phyloP scores from a whole-genome alignment of 768 basidiomycete species.

The Pleurotus djamor region DNA sequence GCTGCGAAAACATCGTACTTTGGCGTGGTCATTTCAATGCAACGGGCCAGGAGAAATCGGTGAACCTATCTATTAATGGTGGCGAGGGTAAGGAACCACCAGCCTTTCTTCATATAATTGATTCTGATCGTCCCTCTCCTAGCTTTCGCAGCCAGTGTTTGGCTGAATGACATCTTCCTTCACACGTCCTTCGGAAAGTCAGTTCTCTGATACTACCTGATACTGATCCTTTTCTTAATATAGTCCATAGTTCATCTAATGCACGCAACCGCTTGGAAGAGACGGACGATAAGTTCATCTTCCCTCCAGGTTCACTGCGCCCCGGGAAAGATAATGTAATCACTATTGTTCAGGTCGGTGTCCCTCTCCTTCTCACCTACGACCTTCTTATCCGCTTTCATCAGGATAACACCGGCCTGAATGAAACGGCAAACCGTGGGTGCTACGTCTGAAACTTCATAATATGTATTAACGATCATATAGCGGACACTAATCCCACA shows the following conservation, averaged over 20 bases:
- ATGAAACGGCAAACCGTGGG: slow-evolving; percentile 56
- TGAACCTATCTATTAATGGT: slow-evolving; percentile 79
- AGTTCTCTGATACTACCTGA: slow-evolving; percentile 15
- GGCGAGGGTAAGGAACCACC: slow-evolving; percentile 53
- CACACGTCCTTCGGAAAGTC: slow-evolving; percentile 76
- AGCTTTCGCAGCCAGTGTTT: slow-evolving; percentile 82
- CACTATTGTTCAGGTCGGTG: slow-evolving; percentile 67
- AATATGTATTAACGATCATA: background rate
- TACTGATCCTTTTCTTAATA: background rate
- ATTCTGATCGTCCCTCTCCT: background rate
- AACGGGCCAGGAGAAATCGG: slow-evolving; percentile 56
- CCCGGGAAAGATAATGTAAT: slow-evolving; percentile 67
- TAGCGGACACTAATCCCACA: slow-evolving; percentile 46
- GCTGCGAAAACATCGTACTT: slow-evolving; percentile 80
- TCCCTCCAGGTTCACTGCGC: slow-evolving; percentile 54
- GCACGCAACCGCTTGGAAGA: slow-evolving; percentile 59
- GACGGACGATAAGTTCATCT: slow-evolving; percentile 63
- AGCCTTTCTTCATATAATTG: background rate
- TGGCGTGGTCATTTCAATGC: slow-evolving; percentile 82
- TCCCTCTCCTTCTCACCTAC: background rate
- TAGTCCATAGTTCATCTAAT: slow-evolving; percentile 55
- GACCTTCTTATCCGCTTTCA: background rate
- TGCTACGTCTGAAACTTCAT: background rate
- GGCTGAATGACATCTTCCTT: slow-evolving; percentile 74
- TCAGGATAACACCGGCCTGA: slow-evolving; percentile 79